Evolutionary conservation across 495 filamentous ascomycete genomes (phyloP), one percentile per base, ranked within the genome.

Genomic region (Neurospora sp.): DNA sequence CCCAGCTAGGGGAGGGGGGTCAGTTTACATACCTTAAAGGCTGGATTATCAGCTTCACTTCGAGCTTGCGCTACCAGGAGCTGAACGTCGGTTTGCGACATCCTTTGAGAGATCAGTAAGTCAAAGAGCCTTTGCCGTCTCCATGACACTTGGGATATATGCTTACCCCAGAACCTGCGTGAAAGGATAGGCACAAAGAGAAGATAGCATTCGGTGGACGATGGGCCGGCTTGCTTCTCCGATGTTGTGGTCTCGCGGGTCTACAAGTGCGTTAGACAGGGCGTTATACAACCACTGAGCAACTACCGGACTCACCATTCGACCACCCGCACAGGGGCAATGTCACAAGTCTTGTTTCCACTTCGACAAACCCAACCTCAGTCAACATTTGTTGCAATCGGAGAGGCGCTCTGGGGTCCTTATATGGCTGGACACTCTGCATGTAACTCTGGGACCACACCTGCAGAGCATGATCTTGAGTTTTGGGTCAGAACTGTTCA

Each of bases 321-420:
- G 92, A 86, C 93, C 93, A 96, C 28, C 84, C 89, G 79, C 90
- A 93, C 77, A 94, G 85, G 69, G 90, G 92, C 48, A 95, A 81
- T 40, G 85, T 89, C 70, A 95, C 88, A 88, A 94, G 82, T 84
- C 73, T 80, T 69, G 83, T 83, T 76, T 93, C 92, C 13, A 94
- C 89, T 39, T 94, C 90, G 17, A 88, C 87, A 76, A 95, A 89
- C 0, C 93, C 93, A n/a, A 89, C 90, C 39, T 85, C 84, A 69
- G 83, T 84, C 84, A 93, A 88, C 82, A 91, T 84, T 43, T 79
- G 84, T 71, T 84, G 86, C 75, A 96, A 80, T 45, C 86, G 88
- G 69, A 91, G 83, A 24, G 91, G 89, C 31, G 90, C 89, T 54
- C 93, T 85, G 69, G 90, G 87, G 77, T 95, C 91, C 75, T 95